phyloP scores from a whole-genome alignment of 331 rosid genomes.

The Cydonia oblonga region DNA sequence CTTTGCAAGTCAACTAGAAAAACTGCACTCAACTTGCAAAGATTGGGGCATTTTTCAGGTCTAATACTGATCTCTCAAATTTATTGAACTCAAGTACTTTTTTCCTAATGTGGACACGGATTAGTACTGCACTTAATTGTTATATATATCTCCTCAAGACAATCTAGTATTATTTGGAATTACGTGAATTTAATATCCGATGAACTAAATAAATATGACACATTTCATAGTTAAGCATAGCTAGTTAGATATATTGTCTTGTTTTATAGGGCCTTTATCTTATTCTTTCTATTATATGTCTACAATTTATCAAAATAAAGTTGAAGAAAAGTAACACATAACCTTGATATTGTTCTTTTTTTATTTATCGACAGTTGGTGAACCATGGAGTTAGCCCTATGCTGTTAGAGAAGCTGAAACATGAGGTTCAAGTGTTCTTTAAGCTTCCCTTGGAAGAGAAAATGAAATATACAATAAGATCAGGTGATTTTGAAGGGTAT shows the following conservation, averaged over 20 bases:
- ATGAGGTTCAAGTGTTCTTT: constrained; percentile 51
- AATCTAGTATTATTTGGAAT: too few relatives aligned
- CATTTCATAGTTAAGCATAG: neutral
- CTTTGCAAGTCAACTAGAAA: constrained; percentile 21
- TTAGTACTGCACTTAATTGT: neutral
- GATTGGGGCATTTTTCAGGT: constrained; percentile 89
- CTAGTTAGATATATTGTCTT: neutral
- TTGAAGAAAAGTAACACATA: neutral
- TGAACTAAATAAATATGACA: too few relatives aligned
- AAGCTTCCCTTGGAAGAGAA: constrained; percentile 56
- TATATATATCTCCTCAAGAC: neutral
- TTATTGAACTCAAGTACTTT: neutral
- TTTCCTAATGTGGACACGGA: neutral
- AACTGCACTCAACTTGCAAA: constrained; percentile 48
- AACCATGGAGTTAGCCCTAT: constrained; percentile 58
- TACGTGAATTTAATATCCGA: neutral
- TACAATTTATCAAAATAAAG: neutral
- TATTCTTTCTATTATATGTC: neutral
- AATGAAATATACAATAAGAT: constrained; percentile 31
- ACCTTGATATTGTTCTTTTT: neutral
- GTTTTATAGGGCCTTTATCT: neutral
- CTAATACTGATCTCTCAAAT: neutral
- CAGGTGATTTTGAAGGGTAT: constrained; percentile 67
- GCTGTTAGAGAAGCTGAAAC: constrained; percentile 33
- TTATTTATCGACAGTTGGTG: constrained; percentile 32